Evolutionary conservation across 116 monocot species (phyloP).

Genomic region (Zostera marina): DNA sequence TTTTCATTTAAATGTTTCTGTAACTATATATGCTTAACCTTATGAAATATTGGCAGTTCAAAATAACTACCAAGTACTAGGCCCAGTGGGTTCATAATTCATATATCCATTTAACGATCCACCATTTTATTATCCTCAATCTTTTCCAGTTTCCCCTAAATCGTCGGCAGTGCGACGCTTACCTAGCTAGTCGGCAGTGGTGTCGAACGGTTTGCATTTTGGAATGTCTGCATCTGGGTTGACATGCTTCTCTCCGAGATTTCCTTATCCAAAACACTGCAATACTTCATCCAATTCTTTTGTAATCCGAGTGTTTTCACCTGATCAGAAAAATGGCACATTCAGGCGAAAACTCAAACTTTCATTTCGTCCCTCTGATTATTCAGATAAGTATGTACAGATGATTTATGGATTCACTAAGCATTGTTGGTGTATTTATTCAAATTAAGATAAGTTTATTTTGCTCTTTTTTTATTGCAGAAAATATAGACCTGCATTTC

Average conservation of each 20-base stretch:
- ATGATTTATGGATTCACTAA: not conserved
- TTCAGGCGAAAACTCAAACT: constrained; percentile 11
- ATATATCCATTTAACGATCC: too few species aligned
- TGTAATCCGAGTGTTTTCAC: not conserved
- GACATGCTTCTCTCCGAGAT: constrained; percentile 18
- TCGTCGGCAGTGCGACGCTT: too few species aligned
- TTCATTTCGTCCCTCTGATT: not conserved
- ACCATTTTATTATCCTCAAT: too few species aligned
- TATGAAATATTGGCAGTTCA: too few species aligned
- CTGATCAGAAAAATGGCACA: constrained; percentile 8
- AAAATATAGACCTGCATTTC: constrained; percentile 9
- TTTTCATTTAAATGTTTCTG: too few species aligned
- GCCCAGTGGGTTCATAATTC: too few species aligned
- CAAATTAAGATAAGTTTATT: not conserved
- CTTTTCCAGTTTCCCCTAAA: too few species aligned
- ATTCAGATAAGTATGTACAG: constrained; percentile 16
- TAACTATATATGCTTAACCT: too few species aligned
- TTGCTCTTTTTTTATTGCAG: constrained; percentile 15
- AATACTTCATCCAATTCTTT: constrained; percentile 5
- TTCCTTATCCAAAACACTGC: constrained; percentile 8
- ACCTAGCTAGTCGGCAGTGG: too few species aligned
- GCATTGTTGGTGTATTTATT: not conserved
- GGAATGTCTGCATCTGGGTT: constrained; percentile 40
- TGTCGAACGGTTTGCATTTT: too few species aligned
- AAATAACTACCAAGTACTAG: too few species aligned